A percentile compares a stretch with the other conserved stretches of the same genome.
Conservation (phyloP, 306 rosid genomes). For the Purshia tridentata region DNA sequence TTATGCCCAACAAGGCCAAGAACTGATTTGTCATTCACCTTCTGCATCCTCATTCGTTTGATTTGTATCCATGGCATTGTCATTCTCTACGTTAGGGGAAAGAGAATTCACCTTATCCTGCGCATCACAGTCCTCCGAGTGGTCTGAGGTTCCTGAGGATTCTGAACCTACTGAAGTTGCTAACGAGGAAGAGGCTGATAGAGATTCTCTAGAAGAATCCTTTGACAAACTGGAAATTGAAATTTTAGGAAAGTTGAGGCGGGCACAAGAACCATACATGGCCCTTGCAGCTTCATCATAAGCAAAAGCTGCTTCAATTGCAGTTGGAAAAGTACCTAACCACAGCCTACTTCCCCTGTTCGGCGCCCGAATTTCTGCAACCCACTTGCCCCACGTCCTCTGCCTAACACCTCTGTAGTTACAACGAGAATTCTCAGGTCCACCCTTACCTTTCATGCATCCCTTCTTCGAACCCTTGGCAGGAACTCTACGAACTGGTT, state of each 20-base stretch:
- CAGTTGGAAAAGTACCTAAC: constrained; percentile 75
- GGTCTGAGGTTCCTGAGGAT: constrained; percentile 39
- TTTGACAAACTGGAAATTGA: constrained; percentile 45
- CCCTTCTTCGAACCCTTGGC: constrained; percentile 91
- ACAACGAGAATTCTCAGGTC: constrained; percentile 85
- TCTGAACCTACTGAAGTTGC: constrained; percentile 35
- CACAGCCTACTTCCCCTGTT: constrained; percentile 77
- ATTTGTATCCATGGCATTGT: background rate
- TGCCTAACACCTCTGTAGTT: constrained; percentile 91
- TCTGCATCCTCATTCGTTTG: constrained; percentile 32
- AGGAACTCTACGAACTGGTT: constrained; percentile 59
- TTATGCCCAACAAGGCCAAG: constrained; percentile 18
- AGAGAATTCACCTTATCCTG: constrained; percentile 35
- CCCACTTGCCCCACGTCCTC: constrained; percentile 97
- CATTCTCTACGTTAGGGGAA: constrained; percentile 30
- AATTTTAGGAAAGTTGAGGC: constrained; percentile 77
- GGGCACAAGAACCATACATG: constrained; percentile 68
- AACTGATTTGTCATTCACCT: constrained; percentile 33
- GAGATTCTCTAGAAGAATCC: constrained; percentile 30
- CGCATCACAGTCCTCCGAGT: constrained; percentile 33
- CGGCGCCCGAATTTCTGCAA: constrained; percentile 79
- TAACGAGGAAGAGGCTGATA: constrained; percentile 24
- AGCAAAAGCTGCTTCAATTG: constrained; percentile 81
- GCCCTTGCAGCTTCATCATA: constrained; percentile 90
- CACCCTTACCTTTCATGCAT: constrained; percentile 95